Evolutionary conservation across 164 flowering plant genomes (phyloP).

Genomic region (grape (Vitis vinifera)): ASM3070453v1 NC_081822.1:6658001-6658500

Average conservation of each 20-base stretch:
- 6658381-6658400: slow-evolving; percentile 37
- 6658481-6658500: no score
- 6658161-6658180: background rate
- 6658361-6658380: slow-evolving; percentile 76
- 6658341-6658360: slow-evolving; percentile 94
- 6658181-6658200: slow-evolving; percentile 7
- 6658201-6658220: slow-evolving; percentile 29
- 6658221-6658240: slow-evolving; percentile 45
- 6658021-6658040: no score
- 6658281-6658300: slow-evolving; percentile 66
- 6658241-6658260: slow-evolving; percentile 68
- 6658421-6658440: no score
- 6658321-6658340: slow-evolving; percentile 93
- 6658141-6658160: slow-evolving; percentile 12
- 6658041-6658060: background rate
- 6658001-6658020: no score
- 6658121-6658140: slow-evolving; percentile 13
- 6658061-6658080: background rate
- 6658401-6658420: background rate
- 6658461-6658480: no score
- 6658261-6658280: slow-evolving; percentile 73
- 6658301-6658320: slow-evolving; percentile 74
- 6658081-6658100: background rate
- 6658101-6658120: slow-evolving; percentile 2
- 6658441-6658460: no score